Evolutionary conservation across 371 early-diverging fungal species (phyloP), one percentile per base, ranked within the genome.

Genomic region (Phascolomyces articulosus): DNA sequence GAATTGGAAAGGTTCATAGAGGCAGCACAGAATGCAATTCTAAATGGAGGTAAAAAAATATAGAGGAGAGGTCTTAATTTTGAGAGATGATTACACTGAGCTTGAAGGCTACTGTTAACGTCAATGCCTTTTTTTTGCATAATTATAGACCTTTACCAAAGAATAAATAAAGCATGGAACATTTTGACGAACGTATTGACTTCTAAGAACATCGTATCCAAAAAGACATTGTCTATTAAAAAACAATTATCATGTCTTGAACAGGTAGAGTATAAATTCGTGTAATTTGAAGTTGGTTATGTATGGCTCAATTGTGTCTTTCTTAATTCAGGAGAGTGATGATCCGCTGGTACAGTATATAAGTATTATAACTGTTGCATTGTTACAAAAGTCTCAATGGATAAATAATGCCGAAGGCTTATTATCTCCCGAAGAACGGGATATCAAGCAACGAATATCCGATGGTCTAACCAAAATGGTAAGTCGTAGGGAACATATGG

Each of bases 351-450:
- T 34, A 8, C 56, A 31, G 24, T 55, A 28, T 47, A 15, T 40
- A 1, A 47, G 18, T 59, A 18, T 59, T 8, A 44, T 59, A 15
- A 3, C 28, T 40, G 60, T 29, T 23, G 60, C 47, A 10, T 2
- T 47, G 13, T 20, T 59, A 21, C 60, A 59, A 29, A 59, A 59
- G 18, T 59, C 60, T 3, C 47, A 44, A 20, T 59, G 60, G 60
- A 24, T 59, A n/a, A 28, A 44, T 20, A 27, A 27, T 15, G 23
- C 7, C 9, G 26, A 51, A 11, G 24, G 26, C 20, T n/a, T 51
- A n/a, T 24, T 51, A 3, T 51, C 51, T 10, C n/a, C n/a, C 23
- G 51, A 51, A n/a, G 51, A 51, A 23, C 4, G 26, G 9, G 51
- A 51, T 51, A 51, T 51, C 6, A 51, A 51, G 23, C n/a, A 51